These are phyloP conservation scores for Peronospora destructor DNA, from an alignment of 352 stramenopile species.

Conservation along the genomic window DNA sequence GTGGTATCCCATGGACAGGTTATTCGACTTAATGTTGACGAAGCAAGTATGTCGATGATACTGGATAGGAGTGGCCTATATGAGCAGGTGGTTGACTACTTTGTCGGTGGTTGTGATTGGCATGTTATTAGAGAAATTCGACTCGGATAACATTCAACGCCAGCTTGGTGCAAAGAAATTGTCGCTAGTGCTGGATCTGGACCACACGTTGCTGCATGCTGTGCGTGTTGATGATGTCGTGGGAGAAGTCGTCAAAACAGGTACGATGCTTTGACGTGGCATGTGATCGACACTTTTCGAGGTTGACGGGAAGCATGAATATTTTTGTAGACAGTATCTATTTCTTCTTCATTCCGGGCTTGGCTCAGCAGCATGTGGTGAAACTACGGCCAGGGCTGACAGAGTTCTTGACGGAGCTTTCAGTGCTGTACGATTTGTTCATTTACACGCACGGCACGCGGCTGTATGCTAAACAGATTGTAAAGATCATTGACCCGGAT, in stretches of 20 bases:
- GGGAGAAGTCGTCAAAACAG: constrained; percentile 45
- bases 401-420: constrained; percentile 83
- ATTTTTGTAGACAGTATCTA: constrained; percentile 54
- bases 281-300: background rate
- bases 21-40: constrained; percentile 92
- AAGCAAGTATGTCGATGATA: constrained; percentile 87
- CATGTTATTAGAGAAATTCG: constrained; percentile 65
- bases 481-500: constrained; percentile 87
- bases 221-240: constrained; percentile 69
- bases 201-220: constrained; percentile 95
- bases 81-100: background rate
- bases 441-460: constrained; percentile 94
- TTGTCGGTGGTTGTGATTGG: background rate
- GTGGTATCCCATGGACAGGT: constrained; percentile 84
- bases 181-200: constrained; percentile 93
- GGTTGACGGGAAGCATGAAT: constrained; percentile 2
- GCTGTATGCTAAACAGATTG: constrained; percentile 91
- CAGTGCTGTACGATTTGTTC: constrained; percentile 87
- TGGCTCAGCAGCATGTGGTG: constrained; percentile 85
- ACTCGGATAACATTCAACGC: constrained; percentile 78
- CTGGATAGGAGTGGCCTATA: constrained; percentile 36
- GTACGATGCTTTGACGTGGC: constrained; percentile 19
- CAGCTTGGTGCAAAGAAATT: constrained; percentile 88
- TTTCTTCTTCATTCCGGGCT: constrained; percentile 70
- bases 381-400: constrained; percentile 89